phyloP scores from a whole-genome alignment of 768 basidiomycete genomes.

The Nidula microcarpa region DNA sequence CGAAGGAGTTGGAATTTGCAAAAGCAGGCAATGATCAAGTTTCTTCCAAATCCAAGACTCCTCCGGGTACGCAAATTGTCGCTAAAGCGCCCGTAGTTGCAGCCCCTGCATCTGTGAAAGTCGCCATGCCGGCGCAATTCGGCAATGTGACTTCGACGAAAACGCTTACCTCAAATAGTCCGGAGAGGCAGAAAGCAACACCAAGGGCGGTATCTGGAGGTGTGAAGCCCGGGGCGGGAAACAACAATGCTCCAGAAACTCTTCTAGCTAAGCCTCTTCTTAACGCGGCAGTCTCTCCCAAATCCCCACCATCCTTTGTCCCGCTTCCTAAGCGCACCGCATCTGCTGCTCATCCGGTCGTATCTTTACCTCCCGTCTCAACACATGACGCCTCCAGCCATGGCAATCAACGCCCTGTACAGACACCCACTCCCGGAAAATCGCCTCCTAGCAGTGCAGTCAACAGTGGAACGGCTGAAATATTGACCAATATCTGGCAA shows the following conservation, averaged over 20 bases:
- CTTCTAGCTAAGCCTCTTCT: not conserved
- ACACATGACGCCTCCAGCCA: not conserved
- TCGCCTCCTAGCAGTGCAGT: too few relatives aligned
- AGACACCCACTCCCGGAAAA: not conserved
- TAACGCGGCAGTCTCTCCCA: not conserved
- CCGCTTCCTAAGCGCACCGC: not conserved
- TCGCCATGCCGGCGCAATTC: not conserved
- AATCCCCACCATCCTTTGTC: not conserved
- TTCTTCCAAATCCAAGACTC: not conserved
- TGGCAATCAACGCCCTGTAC: not conserved
- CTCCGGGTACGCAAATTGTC: not conserved
- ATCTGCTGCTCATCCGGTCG: not conserved
- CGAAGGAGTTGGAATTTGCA: not conserved
- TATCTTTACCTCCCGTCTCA: not conserved
- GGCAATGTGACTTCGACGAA: not conserved
- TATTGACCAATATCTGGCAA: too few relatives aligned
- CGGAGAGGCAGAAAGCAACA: not conserved
- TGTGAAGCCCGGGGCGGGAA: not conserved
- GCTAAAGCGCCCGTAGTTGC: not conserved
- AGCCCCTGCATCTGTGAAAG: not conserved
- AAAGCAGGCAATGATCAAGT: not conserved
- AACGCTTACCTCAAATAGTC: not conserved
- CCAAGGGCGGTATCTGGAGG: not conserved
- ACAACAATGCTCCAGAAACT: not conserved
- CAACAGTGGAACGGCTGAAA: too few relatives aligned